These are phyloP conservation scores for Aspergillus brasiliensis DNA, from an alignment of 2,329 filamentous ascomycete species.

Conservation along the genomic window DNA sequence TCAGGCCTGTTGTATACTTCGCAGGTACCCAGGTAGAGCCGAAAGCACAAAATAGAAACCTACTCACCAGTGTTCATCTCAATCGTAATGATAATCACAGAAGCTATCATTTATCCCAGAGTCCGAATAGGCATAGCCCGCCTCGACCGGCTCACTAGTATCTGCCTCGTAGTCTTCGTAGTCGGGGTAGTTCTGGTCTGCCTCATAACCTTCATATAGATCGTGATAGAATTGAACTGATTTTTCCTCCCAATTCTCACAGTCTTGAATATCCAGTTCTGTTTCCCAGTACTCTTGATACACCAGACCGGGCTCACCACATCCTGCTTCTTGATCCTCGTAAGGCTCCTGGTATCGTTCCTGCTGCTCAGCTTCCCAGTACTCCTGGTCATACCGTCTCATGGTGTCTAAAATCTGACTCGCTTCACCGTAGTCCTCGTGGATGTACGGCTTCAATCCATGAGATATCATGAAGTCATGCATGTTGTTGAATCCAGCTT, in stretches of 20 bases:
- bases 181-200: not conserved
- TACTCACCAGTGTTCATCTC: not conserved
- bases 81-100: not conserved
- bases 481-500: slow-evolving; percentile 10
- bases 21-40: not conserved
- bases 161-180: not conserved
- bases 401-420: slow-evolving; percentile 8
- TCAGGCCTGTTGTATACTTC: not conserved
- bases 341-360: not conserved
- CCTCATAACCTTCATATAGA: not conserved
- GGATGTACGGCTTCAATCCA: slow-evolving; percentile 2
- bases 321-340: not conserved
- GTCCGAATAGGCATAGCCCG: not conserved
- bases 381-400: slow-evolving; percentile 2
- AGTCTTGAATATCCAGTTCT: not conserved
- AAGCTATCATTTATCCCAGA: not conserved
- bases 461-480: slow-evolving; percentile 12
- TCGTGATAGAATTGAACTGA: not conserved
- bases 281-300: not conserved
- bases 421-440: slow-evolving; percentile 3
- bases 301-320: not conserved
- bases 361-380: not conserved
- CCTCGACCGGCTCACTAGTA: not conserved
- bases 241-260: too few relatives aligned
- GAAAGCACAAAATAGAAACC: not conserved